Evolutionary conservation across 352 stramenopile genomes (phyloP).

Genomic region (Saprolegnia diclina): DNA sequence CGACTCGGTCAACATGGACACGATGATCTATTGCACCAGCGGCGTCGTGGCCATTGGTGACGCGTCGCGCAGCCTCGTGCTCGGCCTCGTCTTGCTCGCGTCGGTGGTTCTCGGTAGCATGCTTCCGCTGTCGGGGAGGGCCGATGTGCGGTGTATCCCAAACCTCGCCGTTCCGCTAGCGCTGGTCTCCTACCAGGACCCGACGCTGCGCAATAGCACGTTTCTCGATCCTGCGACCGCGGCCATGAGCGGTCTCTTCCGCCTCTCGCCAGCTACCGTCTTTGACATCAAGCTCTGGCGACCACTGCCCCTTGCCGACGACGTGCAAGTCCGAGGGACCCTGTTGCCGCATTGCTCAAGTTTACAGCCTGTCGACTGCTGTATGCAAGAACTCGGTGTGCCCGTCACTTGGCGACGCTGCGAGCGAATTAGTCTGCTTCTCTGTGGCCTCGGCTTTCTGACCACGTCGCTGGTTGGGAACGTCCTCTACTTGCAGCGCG

Average conservation of each 20-base stretch:
- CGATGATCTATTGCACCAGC: not conserved
- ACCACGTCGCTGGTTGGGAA: not conserved
- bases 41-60: not conserved
- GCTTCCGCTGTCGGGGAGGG: not conserved
- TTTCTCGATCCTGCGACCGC: not conserved
- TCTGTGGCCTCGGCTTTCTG: not conserved
- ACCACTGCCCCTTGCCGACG: no score
- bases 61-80: not conserved
- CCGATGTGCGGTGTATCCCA: not conserved
- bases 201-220: not conserved
- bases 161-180: not conserved
- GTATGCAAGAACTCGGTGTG: no score
- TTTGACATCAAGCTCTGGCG: constrained; percentile 8
- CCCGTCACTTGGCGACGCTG: no score
- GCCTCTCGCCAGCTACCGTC: not conserved
- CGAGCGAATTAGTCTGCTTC: no score
- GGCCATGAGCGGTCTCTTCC: not conserved
- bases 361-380: no score
- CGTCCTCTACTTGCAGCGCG: not conserved
- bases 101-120: not conserved
- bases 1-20: constrained; percentile 8
- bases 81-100: not conserved
- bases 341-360: no score
- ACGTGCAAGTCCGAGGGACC: no score
- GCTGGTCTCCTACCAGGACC: not conserved